Evolutionary conservation across 768 basidiomycete species (phyloP).

Genomic region (Amanita molliuscula): DNA sequence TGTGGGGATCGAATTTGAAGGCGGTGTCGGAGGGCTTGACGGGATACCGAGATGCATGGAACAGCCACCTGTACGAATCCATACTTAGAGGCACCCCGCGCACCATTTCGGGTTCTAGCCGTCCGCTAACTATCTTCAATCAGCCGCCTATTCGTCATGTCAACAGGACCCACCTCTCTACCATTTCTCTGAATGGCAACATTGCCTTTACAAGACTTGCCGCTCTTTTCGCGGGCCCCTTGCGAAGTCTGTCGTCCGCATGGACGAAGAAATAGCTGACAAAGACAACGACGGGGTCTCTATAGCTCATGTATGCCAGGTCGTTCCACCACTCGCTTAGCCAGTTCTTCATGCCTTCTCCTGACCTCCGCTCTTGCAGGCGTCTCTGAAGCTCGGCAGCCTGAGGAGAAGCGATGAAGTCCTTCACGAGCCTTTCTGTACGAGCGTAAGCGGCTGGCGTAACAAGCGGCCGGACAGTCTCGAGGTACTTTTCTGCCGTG

Average conservation of each 20-base stretch:
- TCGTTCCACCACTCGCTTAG: conserved; percentile 99
- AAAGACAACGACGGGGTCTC: conserved; percentile 84
- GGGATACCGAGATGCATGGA: conserved; percentile 91
- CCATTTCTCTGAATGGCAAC: conserved; percentile 74
- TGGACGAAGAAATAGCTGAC: conserved; percentile 97
- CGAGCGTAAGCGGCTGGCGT: conserved; percentile 48
- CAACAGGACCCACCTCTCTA: conserved; percentile 55
- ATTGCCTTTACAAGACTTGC: conserved; percentile 79
- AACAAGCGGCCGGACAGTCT: conserved; percentile 71
- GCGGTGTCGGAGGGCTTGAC: conserved; percentile 76
- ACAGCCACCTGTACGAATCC: conserved; percentile 95
- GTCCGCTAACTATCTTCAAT: conserved; percentile 31
- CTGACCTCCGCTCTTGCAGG: conserved; percentile 62
- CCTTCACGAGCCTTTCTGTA: conserved; percentile 48
- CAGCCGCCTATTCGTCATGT: background rate
- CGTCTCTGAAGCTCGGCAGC: conserved; percentile 68
- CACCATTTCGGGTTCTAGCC: conserved; percentile 83
- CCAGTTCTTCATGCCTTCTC: conserved; percentile 62
- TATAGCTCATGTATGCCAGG: conserved; percentile 75
- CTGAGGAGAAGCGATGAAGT: conserved; percentile 62
- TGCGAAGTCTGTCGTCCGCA: conserved; percentile 45
- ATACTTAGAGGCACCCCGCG: conserved; percentile 75
- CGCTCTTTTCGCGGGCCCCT: conserved; percentile 58
- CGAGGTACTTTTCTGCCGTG: conserved; percentile 83
- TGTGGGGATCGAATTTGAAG: conserved; percentile 60